Evolutionary conservation across 75 land plant genomes (phyloP).

Genomic region (Cryptomeria japonica): DNA sequence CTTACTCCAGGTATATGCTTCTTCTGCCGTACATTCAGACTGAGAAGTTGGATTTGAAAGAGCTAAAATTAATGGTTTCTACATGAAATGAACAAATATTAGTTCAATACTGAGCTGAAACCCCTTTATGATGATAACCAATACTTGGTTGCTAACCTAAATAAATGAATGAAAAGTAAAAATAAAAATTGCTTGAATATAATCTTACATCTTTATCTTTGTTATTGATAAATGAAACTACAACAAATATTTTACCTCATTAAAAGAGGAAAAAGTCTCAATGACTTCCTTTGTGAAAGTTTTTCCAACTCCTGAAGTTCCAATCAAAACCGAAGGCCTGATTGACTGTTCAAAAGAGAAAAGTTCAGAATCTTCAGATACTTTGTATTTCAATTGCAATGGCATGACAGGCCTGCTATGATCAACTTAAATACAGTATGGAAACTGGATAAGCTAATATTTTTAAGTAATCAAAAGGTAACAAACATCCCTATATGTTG

Average conservation of each 20-base stretch:
- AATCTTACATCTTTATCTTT: background rate
- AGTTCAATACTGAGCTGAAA: background rate
- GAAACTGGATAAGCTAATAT: background rate
- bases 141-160: background rate
- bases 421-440: background rate
- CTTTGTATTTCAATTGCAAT: background rate
- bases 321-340: constrained; percentile 88
- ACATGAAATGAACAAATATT: constrained; percentile 10
- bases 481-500: background rate
- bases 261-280: constrained; percentile 79
- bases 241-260: constrained; percentile 55
- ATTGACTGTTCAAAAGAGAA: constrained; percentile 57
- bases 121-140: background rate
- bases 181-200: background rate
- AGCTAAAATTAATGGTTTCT: constrained; percentile 91
- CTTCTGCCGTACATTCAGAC: constrained; percentile 94
- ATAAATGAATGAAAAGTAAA: background rate
- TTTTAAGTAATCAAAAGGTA: background rate
- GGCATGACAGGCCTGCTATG: background rate
- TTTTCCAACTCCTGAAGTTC: constrained; percentile 82
- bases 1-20: constrained; percentile 86
- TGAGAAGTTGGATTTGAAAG: constrained; percentile 94
- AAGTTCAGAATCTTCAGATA: background rate
- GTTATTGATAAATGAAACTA: background rate
- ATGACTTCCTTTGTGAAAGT: constrained; percentile 95